Conservation (phyloP, 768 basidiomycete species). For the Amanita fuliginea region DNA sequence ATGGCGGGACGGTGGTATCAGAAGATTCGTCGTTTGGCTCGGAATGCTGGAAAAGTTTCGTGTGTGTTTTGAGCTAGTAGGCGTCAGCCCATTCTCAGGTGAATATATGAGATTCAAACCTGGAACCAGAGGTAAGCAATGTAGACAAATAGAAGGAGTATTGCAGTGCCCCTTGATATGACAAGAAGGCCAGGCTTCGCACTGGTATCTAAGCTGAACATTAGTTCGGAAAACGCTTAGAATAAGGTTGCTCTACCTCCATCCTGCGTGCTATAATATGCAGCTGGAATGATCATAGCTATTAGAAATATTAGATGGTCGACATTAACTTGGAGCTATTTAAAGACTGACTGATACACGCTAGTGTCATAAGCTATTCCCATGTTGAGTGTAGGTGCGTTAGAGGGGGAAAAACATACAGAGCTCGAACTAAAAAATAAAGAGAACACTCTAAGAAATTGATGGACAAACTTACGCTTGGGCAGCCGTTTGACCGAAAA, state of each 20-base stretch:
- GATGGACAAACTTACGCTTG: constrained; percentile 53
- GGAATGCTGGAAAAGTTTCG: constrained; percentile 32
- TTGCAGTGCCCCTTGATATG: constrained; percentile 51
- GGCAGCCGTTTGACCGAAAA: constrained; percentile 76
- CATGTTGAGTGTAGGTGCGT: background rate
- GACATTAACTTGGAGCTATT: background rate
- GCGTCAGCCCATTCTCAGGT: background rate
- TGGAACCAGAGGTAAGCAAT: constrained; percentile 68
- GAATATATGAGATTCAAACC: constrained; percentile 21
- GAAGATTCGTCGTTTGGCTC: background rate
- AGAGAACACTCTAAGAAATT: constrained; percentile 4
- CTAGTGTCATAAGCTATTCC: constrained; percentile 66
- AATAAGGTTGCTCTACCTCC: constrained; percentile 7
- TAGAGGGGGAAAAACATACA: constrained; percentile 17
- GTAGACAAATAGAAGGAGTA: constrained; percentile 68
- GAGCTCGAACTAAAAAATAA: constrained; percentile 31
- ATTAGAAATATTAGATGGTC: background rate
- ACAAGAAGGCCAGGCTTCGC: constrained; percentile 43
- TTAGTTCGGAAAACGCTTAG: constrained; percentile 7
- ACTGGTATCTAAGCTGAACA: constrained; percentile 13
- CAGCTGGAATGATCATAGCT: constrained; percentile 86
- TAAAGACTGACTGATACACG: constrained; percentile 60
- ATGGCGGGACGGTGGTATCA: constrained; percentile 12
- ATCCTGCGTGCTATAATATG: constrained; percentile 42
- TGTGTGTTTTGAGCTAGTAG: constrained; percentile 60